Percentiles rank a stretch among this genome's conserved stretches.
These are phyloP conservation scores for Pulveroboletus ravenelii DNA, from an alignment of 768 basidiomycete species.

Conservation along the genomic window DNA sequence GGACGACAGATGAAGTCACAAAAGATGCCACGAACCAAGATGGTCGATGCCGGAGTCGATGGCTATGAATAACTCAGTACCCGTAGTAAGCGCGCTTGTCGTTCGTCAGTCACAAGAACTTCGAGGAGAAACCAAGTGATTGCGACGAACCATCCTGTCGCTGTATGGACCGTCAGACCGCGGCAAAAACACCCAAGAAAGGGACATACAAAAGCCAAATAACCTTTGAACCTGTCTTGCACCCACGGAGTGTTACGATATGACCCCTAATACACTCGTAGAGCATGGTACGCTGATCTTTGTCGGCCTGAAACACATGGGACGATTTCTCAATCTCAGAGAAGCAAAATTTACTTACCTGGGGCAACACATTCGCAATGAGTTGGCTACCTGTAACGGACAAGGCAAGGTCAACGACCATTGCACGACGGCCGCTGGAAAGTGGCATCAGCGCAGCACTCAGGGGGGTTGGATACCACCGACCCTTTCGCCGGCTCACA, in stretches of 20 bases:
- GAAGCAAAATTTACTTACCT: conserved; percentile 38
- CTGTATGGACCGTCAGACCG: conserved; percentile 28
- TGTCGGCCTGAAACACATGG: conserved; percentile 56
- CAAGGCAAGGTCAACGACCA: conserved; percentile 81
- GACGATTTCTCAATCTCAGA: conserved; percentile 6
- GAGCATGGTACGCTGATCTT: conserved; percentile 75
- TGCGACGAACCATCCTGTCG: conserved; percentile 50
- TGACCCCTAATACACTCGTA: conserved; percentile 86
- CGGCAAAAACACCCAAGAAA: background rate
- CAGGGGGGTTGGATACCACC: background rate
- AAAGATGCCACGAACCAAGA: conserved; percentile 27
- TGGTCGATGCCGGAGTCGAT: conserved; percentile 18
- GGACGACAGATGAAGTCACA: conserved; percentile 21
- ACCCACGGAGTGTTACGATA: conserved; percentile 85
- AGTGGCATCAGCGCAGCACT: conserved; percentile 15
- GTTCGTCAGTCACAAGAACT: conserved; percentile 13
- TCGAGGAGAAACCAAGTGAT: background rate
- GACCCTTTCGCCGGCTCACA: conserved; percentile 83
- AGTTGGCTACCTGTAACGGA: conserved; percentile 83
- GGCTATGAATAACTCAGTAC: conserved; percentile 33
- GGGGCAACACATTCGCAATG: conserved; percentile 76
- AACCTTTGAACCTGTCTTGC: conserved; percentile 87
- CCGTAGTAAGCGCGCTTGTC: conserved; percentile 60
- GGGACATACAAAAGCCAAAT: conserved; percentile 75
- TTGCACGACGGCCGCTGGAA: conserved; percentile 64